A percentile compares a stretch with the other conserved stretches of the same genome.
Conservation (phyloP, 2,329 filamentous ascomycete species). For the Ascochyta fabae region DNA sequence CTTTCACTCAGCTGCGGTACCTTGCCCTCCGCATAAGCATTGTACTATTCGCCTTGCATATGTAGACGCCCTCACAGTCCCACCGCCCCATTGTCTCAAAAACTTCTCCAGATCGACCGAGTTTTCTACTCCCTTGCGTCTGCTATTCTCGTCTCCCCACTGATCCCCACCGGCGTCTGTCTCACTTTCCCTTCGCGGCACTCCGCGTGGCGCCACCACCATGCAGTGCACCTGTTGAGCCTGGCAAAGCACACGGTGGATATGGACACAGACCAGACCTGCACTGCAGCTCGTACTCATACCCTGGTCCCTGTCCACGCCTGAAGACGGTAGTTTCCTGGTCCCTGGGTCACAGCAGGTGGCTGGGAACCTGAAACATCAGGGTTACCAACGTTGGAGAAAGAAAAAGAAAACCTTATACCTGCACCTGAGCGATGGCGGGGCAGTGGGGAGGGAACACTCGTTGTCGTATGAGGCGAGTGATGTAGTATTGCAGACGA, state of each 20-base stretch:
- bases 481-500: not conserved
- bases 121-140: not conserved
- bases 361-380: constrained; percentile 4
- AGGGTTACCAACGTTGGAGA: not conserved
- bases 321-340: constrained; percentile 1
- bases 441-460: not conserved
- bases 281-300: too few relatives aligned
- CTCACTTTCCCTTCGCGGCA: not conserved
- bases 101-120: not conserved
- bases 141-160: constrained; percentile 6
- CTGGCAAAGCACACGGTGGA: not conserved
- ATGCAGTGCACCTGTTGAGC: constrained; percentile 13
- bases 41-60: constrained; percentile 14
- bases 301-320: not conserved
- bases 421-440: not conserved
- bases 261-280: not conserved
- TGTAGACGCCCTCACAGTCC: not conserved
- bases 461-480: not conserved
- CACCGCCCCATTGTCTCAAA: constrained; percentile 4
- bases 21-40: not conserved
- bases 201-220: constrained; percentile 4
- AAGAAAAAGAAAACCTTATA: constrained; percentile 2
- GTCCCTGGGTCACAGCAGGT: constrained; percentile 11
- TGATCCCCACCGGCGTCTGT: not conserved
- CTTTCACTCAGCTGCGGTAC: constrained; percentile 4